Evolutionary conservation across 2,329 filamentous ascomycete species (phyloP).

Genomic region (Aureobasidium sp.): DNA sequence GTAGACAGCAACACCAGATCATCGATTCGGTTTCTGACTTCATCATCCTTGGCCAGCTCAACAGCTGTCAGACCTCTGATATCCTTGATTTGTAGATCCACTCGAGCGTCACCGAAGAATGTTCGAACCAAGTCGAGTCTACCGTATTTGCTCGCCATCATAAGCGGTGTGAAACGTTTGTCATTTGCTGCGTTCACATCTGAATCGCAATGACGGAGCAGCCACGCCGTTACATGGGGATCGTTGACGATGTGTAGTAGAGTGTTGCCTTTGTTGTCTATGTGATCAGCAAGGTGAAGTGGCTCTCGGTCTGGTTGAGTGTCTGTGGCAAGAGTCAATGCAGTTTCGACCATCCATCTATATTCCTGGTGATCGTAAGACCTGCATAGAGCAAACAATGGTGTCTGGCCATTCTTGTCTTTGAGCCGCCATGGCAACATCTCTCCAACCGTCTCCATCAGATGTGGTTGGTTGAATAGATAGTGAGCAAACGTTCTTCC

Average conservation of each 20-base stretch:
- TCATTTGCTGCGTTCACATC: conserved; percentile 95
- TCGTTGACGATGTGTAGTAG: conserved; percentile 94
- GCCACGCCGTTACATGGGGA: conserved; percentile 61
- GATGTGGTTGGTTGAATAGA: conserved; percentile 76
- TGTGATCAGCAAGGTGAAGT: conserved; percentile 86
- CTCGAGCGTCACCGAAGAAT: conserved; percentile 77
- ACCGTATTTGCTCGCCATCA: conserved; percentile 98
- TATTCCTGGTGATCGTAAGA: conserved; percentile 93
- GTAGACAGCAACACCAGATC: conserved; percentile 80
- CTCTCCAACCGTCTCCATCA: conserved; percentile 69
- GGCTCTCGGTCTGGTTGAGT: conserved; percentile 69
- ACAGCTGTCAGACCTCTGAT: conserved; percentile 84
- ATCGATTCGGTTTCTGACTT: conserved; percentile 92
- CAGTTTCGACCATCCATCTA: conserved; percentile 75
- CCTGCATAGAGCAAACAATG: conserved; percentile 85
- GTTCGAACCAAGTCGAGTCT: conserved; percentile 85
- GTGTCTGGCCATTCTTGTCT: conserved; percentile 97
- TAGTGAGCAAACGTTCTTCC: conserved; percentile 93
- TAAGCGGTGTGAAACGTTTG: conserved; percentile 86
- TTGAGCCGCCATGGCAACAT: conserved; percentile 81
- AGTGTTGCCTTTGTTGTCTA: conserved; percentile 89
- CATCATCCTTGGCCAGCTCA: conserved; percentile 94
- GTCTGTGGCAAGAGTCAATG: conserved; percentile 62
- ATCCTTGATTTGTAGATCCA: conserved; percentile 78
- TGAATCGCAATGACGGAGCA: conserved; percentile 80